Evolutionary conservation across 2,329 filamentous ascomycete genomes (phyloP), one percentile per base, ranked within the genome.

Genomic region (Truncatella angustata): DNA sequence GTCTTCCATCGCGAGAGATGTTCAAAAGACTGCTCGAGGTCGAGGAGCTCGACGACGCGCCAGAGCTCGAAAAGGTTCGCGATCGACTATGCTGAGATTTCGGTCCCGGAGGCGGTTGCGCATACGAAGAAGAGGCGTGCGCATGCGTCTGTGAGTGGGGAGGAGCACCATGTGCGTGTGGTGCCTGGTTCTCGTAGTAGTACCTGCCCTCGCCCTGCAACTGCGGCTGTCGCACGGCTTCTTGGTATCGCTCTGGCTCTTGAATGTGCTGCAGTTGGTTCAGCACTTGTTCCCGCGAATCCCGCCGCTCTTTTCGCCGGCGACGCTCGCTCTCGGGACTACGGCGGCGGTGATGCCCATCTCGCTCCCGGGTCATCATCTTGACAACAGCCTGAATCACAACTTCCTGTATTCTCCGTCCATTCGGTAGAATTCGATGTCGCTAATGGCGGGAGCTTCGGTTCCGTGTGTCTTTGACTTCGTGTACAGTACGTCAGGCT

Each of bases 1-100:
- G 71, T 53, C 71, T 66, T 49, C 76, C 75, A 43, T 75, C 72
- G 35, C 77, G 77, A 45, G 86, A 88, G 49, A 90, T 85, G 61
- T 90, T 86, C 50, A 89, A 69, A 51, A 85, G 75, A 2, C 84
- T 87, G 14, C 77, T 78, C 14, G 78, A 80, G 37, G 78, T 78
- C 23, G 70, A 66, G 11, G 63, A 62, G 20, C 58, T 59, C 12
- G 59, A 68, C 16, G 48, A 44, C 32, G 39, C 43, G 14, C 18
- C 37, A 4, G 62, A 55, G 49, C 55, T 65, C 42, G 70, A 73
- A 47, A 63, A 56, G 46, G 62, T 63, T 50, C 62, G 58, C 56
- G 60, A 54, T 57, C 54, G 34, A 32, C 45, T 24, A n/a, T 46
- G 34, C 20, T 43, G 43, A n/a, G 43, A 46, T 34, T 34, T 14